Evolutionary conservation across 768 basidiomycete genomes (phyloP).

Genomic region (Rhizopogon salebrosus): DNA sequence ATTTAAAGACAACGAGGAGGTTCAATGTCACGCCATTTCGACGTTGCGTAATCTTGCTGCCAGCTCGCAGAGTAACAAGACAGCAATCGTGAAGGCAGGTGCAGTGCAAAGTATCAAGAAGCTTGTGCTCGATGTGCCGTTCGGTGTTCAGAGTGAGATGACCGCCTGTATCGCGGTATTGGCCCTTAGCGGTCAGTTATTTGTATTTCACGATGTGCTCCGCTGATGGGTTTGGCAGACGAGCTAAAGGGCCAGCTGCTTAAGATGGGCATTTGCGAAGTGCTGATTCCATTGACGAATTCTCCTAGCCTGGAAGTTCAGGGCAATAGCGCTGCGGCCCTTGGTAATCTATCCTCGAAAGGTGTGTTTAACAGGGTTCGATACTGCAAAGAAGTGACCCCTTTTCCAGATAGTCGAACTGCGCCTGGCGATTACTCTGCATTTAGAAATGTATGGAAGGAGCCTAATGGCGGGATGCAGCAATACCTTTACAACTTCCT

Average conservation of each 20-base stretch:
- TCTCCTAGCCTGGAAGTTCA: conserved; percentile 97
- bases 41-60: conserved; percentile 96
- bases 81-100: conserved; percentile 95
- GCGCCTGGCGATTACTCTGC: conserved; percentile 88
- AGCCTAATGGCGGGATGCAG: conserved; percentile 96
- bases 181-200: conserved; percentile 79
- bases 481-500: conserved; percentile 92
- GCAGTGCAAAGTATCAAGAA: conserved; percentile 97
- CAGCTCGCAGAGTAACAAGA: conserved; percentile 96
- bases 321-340: conserved; percentile 95
- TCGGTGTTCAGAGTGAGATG: conserved; percentile 99
- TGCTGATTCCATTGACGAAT: conserved; percentile 93
- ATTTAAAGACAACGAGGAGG: conserved; percentile 99
- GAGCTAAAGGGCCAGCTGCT: conserved; percentile 94
- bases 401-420: conserved; percentile 58
- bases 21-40: conserved; percentile 98
- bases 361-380: conserved; percentile 38
- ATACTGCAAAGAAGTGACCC: background rate
- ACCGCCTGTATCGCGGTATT: conserved; percentile 97
- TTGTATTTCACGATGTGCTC: background rate
- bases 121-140: conserved; percentile 88
- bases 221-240: conserved; percentile 44
- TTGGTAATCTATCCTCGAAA: conserved; percentile 97
- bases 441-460: conserved; percentile 97
- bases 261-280: conserved; percentile 98